A percentile compares a stretch with the other conserved stretches of the same genome.
phyloP scores from a whole-genome alignment of 225 moss, liverwort and hornwort species.

The Thuidium tamariscinum region DNA sequence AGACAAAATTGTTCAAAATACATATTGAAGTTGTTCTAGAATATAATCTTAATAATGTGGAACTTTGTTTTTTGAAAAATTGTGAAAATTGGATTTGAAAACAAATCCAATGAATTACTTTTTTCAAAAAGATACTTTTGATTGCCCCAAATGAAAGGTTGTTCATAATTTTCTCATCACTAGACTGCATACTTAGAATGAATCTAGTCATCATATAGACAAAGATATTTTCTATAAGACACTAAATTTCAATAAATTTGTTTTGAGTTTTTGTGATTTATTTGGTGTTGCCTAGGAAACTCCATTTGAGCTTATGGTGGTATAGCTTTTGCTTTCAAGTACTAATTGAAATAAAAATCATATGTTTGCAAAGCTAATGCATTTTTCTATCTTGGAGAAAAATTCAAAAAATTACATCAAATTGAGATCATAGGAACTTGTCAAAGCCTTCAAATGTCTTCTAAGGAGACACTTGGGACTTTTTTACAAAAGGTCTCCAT shows the following conservation, averaged over 20 bases:
- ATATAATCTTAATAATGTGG: background rate
- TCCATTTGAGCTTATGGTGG: background rate
- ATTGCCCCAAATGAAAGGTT: background rate
- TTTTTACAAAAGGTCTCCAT: too few species aligned
- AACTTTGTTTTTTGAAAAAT: background rate
- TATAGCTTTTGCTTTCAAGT: background rate
- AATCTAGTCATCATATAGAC: background rate
- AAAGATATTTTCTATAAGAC: background rate
- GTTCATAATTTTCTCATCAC: background rate
- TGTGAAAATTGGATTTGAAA: background rate
- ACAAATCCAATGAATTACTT: too few species aligned
- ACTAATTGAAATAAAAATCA: background rate
- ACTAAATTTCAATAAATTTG: background rate
- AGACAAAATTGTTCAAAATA: too few species aligned
- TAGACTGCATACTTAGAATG: background rate
- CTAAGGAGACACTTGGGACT: too few species aligned
- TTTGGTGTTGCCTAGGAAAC: background rate
- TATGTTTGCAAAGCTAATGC: too few species aligned
- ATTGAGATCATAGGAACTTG: too few species aligned
- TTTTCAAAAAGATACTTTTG: background rate
- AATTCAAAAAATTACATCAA: background rate
- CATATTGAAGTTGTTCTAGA: background rate
- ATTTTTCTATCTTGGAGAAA: background rate
- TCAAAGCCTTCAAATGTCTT: too few species aligned
- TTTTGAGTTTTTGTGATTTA: background rate